Evolutionary conservation across 208 protist species (phyloP), one percentile per base, ranked within the genome.

Genomic region (Leishmania mexicana): DNA sequence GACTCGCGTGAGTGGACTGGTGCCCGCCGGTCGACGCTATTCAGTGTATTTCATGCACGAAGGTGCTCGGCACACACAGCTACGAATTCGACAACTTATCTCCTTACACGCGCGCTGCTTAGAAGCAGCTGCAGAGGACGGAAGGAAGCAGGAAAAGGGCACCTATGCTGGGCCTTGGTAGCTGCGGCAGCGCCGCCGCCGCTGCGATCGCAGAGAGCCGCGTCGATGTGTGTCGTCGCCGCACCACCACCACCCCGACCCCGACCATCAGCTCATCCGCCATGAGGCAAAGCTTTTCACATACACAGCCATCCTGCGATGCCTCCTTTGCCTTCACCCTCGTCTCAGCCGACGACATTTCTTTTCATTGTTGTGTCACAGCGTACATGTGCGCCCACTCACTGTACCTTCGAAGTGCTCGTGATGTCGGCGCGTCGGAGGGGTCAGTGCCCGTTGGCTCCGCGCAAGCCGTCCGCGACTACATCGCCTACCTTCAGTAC

Each of bases 361-460:
- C 65, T 47, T 79, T 85, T 28, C 58, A n/a, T 3, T 77, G 78
- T 54, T 67, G 8, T 19, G 57, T 81, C 24, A 81, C 85, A 0
- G 64, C 84, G 1, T 21, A 78, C 40, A 79, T 88, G 83, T 78
- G 57, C 47, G 31, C 70, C 45, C 79, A 89, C 35, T 92, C 87
- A 17, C 38, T 84, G 8, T 92, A 87, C 75, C 85, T 94, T 6
- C 83, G 86, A 68, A 78, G 80, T 53, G 91, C 91, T 3, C 74
- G 83, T 0, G 84, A 86, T 35, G 80, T 87, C 40, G 91, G 71
- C 7, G 91, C 91, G 51, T 67, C 78, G 10, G 83, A 85, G 49
- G 89, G 91, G 35, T 49, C 86, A 68, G 85, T 94, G 68, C 89
- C 88, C 7, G 81, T 92, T 35, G 85, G 87, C 38, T 72, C 81